A percentile compares a stretch with the other conserved stretches of the same genome.
Evolutionary conservation across 2,329 filamentous ascomycete genomes (phyloP).

Genomic region (Trichoderma harzianum): DNA sequence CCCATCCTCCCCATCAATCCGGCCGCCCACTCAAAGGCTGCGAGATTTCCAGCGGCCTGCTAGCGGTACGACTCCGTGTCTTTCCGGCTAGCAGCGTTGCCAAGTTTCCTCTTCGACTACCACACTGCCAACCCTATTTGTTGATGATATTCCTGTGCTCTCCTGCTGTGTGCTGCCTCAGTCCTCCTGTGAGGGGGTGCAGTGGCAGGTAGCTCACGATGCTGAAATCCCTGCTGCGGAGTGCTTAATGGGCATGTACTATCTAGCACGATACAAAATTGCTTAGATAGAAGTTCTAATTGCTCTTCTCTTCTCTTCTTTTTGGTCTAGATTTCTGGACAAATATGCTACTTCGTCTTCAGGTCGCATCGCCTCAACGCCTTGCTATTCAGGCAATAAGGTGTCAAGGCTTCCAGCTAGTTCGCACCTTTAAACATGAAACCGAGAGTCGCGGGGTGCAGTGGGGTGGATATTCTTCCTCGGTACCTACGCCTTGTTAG

Average conservation of each 20-base stretch:
- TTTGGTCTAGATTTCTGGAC: not conserved
- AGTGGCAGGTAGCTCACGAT: not conserved
- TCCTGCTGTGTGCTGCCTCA: not conserved
- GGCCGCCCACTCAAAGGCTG: not conserved
- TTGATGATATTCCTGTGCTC: not conserved
- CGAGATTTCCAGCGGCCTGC: constrained; percentile 9
- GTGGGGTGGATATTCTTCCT: not conserved
- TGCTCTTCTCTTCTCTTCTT: not conserved
- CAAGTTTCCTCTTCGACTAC: not conserved
- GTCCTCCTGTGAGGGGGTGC: not conserved
- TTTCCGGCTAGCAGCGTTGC: constrained; percentile 11
- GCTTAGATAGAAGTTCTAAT: not conserved
- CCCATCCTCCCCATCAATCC: constrained; percentile 5
- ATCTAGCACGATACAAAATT: too few species aligned
- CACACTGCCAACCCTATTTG: not conserved
- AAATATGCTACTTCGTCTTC: not conserved
- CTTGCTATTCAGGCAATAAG: not conserved
- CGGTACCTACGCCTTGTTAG: not conserved
- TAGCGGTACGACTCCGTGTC: not conserved
- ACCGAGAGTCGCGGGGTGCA: not conserved
- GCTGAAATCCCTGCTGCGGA: too few species aligned
- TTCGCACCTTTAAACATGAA: not conserved
- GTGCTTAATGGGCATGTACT: too few species aligned
- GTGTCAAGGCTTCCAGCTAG: not conserved
- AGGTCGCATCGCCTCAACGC: not conserved